phyloP scores from a whole-genome alignment of 2,329 filamentous ascomycete genomes.

The Clonostachys sp. region DNA sequence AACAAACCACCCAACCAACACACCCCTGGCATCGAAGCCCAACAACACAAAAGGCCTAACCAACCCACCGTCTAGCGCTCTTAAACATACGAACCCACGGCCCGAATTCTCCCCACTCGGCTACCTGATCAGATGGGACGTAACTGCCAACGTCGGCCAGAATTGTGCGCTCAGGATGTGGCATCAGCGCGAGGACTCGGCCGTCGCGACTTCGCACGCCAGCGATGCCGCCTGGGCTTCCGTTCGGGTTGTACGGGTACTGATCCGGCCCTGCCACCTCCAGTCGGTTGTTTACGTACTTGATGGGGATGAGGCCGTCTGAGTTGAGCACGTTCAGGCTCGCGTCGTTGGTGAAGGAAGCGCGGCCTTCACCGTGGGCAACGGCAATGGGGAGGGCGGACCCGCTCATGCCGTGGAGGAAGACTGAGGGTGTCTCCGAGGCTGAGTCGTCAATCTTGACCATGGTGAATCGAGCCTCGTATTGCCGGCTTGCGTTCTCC shows the following conservation, averaged over 20 bases:
- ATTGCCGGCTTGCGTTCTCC: conserved; percentile 80
- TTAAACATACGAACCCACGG: conserved; percentile 85
- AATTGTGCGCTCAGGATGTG: conserved; percentile 87
- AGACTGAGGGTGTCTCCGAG: conserved; percentile 64
- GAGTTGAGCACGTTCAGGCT: conserved; percentile 51
- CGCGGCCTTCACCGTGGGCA: conserved; percentile 87
- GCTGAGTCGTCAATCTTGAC: conserved; percentile 59
- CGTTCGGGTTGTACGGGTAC: conserved; percentile 88
- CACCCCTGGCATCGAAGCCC: no score
- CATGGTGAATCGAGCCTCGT: conserved; percentile 86
- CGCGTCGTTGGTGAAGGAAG: conserved; percentile 57
- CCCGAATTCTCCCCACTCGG: conserved; percentile 74
- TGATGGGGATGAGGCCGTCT: conserved; percentile 68
- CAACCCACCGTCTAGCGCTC: conserved; percentile 85
- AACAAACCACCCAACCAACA: no score
- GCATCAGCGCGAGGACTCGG: conserved; percentile 84
- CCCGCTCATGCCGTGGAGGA: conserved; percentile 83
- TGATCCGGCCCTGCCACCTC: conserved; percentile 65
- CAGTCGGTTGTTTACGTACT: conserved; percentile 77
- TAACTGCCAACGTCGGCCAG: conserved; percentile 76
- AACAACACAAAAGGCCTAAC: conserved; percentile 26
- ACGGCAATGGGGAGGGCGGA: conserved; percentile 80
- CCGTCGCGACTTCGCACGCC: conserved; percentile 75
- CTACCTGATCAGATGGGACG: conserved; percentile 51
- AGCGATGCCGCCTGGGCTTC: conserved; percentile 75